A percentile compares a stretch with the other conserved stretches of the same genome.
These are phyloP conservation scores for Hypoxylon rubiginosum DNA, from an alignment of 2,329 filamentous ascomycete species.

Conservation along the genomic window DNA sequence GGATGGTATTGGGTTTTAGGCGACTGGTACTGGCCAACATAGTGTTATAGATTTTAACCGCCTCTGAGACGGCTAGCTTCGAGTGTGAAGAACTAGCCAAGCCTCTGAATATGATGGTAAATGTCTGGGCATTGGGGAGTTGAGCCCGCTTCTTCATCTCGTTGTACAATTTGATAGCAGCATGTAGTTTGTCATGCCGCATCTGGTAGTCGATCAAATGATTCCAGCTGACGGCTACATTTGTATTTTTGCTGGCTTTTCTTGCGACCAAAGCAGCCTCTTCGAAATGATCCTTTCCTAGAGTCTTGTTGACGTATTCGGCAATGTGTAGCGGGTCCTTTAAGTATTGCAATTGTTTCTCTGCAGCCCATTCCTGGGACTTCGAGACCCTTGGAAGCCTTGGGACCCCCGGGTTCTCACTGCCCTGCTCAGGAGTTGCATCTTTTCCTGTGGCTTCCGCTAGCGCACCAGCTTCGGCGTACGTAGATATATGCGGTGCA, in stretches of 20 bases:
- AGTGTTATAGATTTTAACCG: constrained; percentile 81
- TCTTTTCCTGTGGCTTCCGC: constrained; percentile 6
- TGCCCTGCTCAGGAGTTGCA: constrained; percentile 35
- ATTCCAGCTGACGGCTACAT: constrained; percentile 88
- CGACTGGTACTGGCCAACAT: constrained; percentile 72
- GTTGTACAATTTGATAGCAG: constrained; percentile 87
- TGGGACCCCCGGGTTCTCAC: too few relatives aligned
- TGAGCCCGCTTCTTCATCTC: constrained; percentile 98
- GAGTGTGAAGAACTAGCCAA: constrained; percentile 72
- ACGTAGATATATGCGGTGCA: constrained; percentile 30
- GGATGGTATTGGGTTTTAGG: constrained; percentile 80
- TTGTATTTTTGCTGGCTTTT: constrained; percentile 73
- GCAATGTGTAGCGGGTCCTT: constrained; percentile 81
- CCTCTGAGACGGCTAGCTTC: constrained; percentile 73
- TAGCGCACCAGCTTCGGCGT: constrained; percentile 37
- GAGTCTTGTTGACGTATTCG: constrained; percentile 71
- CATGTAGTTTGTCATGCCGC: constrained; percentile 68
- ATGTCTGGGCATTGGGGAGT: constrained; percentile 84
- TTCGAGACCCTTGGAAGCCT: constrained; percentile 46
- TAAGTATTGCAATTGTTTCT: constrained; percentile 72
- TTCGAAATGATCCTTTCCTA: constrained; percentile 71
- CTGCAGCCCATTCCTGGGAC: constrained; percentile 54
- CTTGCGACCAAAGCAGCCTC: constrained; percentile 78
- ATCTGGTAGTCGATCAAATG: constrained; percentile 81
- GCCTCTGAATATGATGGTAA: constrained; percentile 84